A percentile compares a stretch with the other conserved stretches of the same genome.
Conservation (phyloP, 805 yeast genomes). For the Cyberlindnera japonica region DNA sequence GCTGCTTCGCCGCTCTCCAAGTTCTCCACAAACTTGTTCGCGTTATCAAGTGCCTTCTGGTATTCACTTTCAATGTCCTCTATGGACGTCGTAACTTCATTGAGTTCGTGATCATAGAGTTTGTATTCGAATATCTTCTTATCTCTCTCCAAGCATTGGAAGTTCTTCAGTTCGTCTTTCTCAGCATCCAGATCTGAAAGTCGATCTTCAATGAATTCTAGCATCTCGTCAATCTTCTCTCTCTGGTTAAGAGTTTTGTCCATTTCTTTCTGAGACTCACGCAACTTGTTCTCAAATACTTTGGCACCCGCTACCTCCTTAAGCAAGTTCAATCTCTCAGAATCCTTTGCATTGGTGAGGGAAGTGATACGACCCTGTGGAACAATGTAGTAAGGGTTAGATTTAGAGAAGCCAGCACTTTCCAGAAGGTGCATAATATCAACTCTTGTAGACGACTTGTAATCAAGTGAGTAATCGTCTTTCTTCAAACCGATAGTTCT, state of each 20-base stretch:
- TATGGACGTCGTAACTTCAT: slow-evolving; percentile 54
- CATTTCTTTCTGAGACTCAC: slow-evolving; percentile 80
- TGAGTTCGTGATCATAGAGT: slow-evolving; percentile 71
- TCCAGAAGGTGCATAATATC: slow-evolving; percentile 82
- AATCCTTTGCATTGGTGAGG: slow-evolving; percentile 83
- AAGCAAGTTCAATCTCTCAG: slow-evolving; percentile 70
- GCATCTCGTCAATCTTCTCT: slow-evolving; percentile 68
- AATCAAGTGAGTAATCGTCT: slow-evolving; percentile 86
- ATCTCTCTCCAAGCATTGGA: slow-evolving; percentile 61
- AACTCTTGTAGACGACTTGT: slow-evolving; percentile 69
- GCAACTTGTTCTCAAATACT: slow-evolving; percentile 77
- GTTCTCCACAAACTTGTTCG: slow-evolving; percentile 50
- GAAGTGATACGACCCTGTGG: slow-evolving; percentile 93
- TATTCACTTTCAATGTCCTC: slow-evolving; percentile 60
- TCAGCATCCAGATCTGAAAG: slow-evolving; percentile 78
- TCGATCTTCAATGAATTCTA: slow-evolving; percentile 65
- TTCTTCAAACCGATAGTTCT: slow-evolving; percentile 92
- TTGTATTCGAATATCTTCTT: slow-evolving; percentile 73
- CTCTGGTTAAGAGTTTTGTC: slow-evolving; percentile 63
- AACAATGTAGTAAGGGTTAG: slow-evolving; percentile 92
- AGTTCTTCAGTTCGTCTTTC: slow-evolving; percentile 66
- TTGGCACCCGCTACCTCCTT: slow-evolving; percentile 96
- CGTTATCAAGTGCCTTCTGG: slow-evolving; percentile 44
- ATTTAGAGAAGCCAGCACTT: slow-evolving; percentile 86
- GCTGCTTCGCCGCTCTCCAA: slow-evolving; percentile 58